Evolutionary conservation across 2,329 filamentous ascomycete genomes (phyloP), one percentile per base, ranked within the genome.

Genomic region (Lizonia empirigonia): DNA sequence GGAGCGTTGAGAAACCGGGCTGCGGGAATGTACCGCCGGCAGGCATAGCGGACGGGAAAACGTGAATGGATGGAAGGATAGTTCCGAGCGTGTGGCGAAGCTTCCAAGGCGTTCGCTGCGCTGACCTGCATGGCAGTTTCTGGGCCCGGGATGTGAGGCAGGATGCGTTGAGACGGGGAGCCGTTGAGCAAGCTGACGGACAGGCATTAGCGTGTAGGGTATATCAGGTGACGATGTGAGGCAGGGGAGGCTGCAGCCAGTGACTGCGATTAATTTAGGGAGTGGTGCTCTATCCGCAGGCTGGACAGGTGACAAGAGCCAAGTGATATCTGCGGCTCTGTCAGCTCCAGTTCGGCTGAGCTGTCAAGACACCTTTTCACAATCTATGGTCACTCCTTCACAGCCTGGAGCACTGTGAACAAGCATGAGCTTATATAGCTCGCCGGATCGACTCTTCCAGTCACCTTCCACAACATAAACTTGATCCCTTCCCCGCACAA

Each of bases 261-360:
- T 49, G 44, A 61, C 55, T 37, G 53, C 49, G 35, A 34, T 56
- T 49, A 45, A 26, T 47, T 52, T 52, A 44, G 52, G 51, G 37
- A 37, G 36, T 52, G 37, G 32, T 44, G 20, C 38, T 39, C 16
- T 13, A 40, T 49, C 34, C 22, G 37, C 39, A 27, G 16, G 34
- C 33, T 50, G 37, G 51, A 48, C 56, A 56, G 40, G 53, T 49
- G 53, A 58, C 55, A 42, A 40, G 48, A 44, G 41, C 53, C 49
- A 29, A 57, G 58, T 53, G 58, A 53, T 59, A 58, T 58, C 56
- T 65, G 63, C 62, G 66, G 63, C 66, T 68, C 66, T 60, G 65
- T 71, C 63, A 70, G 59, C 60, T 60, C 37, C 41, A 39, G 39
- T 47, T 30, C 18, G 49, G 38, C 42, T 52, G 36, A 46, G 13